Base-by-base conservation (phyloP, 2,329 filamentous ascomycete genomes). In the Domatiomyces globalis region DNA sequence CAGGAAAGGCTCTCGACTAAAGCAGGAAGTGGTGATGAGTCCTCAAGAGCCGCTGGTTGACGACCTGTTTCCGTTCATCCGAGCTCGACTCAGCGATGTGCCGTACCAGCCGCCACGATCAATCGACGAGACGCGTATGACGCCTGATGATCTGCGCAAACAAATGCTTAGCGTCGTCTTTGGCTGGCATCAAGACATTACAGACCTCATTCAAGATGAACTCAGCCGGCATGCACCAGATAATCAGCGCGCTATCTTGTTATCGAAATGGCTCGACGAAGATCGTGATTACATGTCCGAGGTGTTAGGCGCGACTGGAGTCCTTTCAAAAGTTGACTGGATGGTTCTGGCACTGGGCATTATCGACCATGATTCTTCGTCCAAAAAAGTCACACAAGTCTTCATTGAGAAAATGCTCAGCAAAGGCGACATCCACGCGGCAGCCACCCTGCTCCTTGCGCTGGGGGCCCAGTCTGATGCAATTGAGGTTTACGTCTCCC, bases 121-220 rank as follows among this genome's bases (percentile, higher is more conserved):
- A 1, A 60, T 74, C 12, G 77, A 83, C 57, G 75, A 79, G 51
- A 67, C 71, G 2, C 76, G 75, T 25, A 68, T 87, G 20, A 85
- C 84, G 5, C 68, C 80, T 7, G 84, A 95, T 59, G 83, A 94
- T 58, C 75, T 95, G 45, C 81, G 90, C 46, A 78, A 77, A 46
- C 89, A 95, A 66, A 95, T 98, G 89, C 76, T 98, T 4, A 86
- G 78, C 59, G 84, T 89, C 5, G 88, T 98, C 1, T 98, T 98
- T 66, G 92, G 92, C 2, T 98, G 92, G 89, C 83, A 90, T 49
- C 82, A 83, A 51, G 87, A 94, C 60, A 81, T 90, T 43, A 78
- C 87, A 45, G 82, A 83, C 45, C 69, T 98, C 47, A 80, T 98
- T 50, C 78, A 81, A 8, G 89, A 96, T 65, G 92, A 98, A 66